Percentiles rank a stretch among this genome's conserved stretches.
phyloP scores from a whole-genome alignment of 2,329 filamentous ascomycete genomes.

The Alternaria burnsii region DNA sequence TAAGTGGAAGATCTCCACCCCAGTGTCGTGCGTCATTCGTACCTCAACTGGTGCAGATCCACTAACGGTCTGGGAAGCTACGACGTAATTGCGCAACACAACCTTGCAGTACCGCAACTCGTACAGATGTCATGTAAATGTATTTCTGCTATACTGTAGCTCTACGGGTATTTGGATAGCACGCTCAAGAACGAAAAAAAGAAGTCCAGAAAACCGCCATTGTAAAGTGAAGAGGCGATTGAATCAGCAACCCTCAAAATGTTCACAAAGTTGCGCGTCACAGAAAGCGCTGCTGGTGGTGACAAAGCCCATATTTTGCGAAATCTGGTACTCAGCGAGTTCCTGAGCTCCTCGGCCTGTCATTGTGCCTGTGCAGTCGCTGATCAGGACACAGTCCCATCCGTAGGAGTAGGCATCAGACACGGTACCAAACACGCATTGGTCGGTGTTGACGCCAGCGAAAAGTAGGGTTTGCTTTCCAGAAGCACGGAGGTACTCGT shows the following conservation, averaged over 20 bases:
- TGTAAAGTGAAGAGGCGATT: background rate
- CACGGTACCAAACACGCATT: conserved; percentile 54
- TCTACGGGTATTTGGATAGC: conserved; percentile 17
- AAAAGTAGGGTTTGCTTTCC: conserved; percentile 55
- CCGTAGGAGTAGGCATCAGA: conserved; percentile 54
- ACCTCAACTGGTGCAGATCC: conserved; percentile 36
- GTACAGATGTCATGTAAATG: conserved; percentile 7
- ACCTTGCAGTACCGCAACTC: conserved; percentile 7
- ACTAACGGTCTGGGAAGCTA: conserved; percentile 19
- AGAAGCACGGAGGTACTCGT: conserved; percentile 52
- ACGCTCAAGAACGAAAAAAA: background rate
- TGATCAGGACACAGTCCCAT: conserved; percentile 54
- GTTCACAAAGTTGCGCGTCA: conserved; percentile 26
- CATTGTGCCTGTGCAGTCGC: conserved; percentile 55
- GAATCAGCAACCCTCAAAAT: conserved; percentile 4
- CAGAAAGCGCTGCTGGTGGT: conserved; percentile 48
- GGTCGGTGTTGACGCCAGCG: conserved; percentile 55
- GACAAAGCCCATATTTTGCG: conserved; percentile 56
- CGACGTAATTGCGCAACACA: conserved; percentile 18
- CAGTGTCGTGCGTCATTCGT: conserved; percentile 36
- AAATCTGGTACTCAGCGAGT: conserved; percentile 53
- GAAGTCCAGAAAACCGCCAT: background rate
- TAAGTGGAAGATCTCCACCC: conserved; percentile 23
- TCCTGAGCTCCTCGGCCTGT: conserved; percentile 51
- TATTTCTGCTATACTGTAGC: conserved; percentile 5